Percentiles rank a stretch among this genome's conserved stretches.
Evolutionary conservation across 1,139 yeast genomes (phyloP).

Genomic region (Suhomyces coccinellae): DNA sequence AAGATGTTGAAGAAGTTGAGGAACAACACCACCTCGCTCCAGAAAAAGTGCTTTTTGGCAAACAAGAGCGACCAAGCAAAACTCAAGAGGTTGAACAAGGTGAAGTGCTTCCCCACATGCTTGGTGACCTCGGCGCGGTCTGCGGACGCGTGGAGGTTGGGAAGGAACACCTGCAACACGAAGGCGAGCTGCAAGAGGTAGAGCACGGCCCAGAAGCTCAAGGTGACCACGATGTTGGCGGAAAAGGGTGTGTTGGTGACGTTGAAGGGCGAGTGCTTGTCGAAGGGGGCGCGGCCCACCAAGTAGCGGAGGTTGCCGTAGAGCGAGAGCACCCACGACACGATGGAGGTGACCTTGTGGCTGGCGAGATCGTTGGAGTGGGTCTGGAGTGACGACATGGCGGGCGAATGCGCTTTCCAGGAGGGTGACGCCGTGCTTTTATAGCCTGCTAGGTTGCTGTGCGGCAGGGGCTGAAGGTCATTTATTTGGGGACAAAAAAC

Average conservation of each 20-base stretch:
- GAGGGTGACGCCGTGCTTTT: neutral
- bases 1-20: constrained; percentile 59
- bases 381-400: constrained; percentile 5
- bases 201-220: constrained; percentile 59
- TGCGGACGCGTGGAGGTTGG: constrained; percentile 31
- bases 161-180: constrained; percentile 51
- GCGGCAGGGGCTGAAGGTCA: constrained; percentile 5
- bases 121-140: constrained; percentile 29
- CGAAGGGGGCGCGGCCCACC: constrained; percentile 48
- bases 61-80: constrained; percentile 65
- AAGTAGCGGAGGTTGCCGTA: constrained; percentile 57
- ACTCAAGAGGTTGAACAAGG: constrained; percentile 57
- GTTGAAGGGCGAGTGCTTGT: constrained; percentile 46
- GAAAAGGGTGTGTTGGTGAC: constrained; percentile 67
- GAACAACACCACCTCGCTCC: constrained; percentile 58
- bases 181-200: constrained; percentile 56
- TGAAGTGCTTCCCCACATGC: constrained; percentile 60
- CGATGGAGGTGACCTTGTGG: constrained; percentile 48
- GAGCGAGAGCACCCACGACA: constrained; percentile 53
- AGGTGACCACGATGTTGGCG: constrained; percentile 51
- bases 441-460: constrained; percentile 3
- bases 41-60: constrained; percentile 53
- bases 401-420: neutral
- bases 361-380: constrained; percentile 16
- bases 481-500: neutral